Evolutionary conservation across 2,329 filamentous ascomycete genomes (phyloP).

Genomic region (Trichoderma guizhouense): DNA sequence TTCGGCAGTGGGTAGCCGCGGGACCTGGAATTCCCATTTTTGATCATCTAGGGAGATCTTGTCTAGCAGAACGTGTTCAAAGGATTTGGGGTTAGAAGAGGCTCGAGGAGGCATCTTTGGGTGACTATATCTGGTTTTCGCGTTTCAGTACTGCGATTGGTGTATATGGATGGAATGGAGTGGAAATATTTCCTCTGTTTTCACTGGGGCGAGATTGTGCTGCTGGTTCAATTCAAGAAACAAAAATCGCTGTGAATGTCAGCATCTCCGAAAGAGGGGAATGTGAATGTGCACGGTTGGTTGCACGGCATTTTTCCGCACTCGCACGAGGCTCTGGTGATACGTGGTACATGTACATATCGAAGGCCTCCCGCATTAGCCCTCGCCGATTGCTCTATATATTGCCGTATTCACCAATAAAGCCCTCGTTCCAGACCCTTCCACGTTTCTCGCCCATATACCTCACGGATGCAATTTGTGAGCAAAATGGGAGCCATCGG

Average conservation of each 20-base stretch:
- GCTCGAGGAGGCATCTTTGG: not conserved
- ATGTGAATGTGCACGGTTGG: not conserved
- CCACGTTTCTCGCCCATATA: not conserved
- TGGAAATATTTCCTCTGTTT: not conserved
- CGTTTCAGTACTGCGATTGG: not conserved
- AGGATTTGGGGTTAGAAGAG: not conserved
- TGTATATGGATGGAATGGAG: not conserved
- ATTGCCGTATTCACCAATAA: not conserved
- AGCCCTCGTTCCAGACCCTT: not conserved
- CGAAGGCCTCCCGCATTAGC: conserved; percentile 8
- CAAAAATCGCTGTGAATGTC: not conserved
- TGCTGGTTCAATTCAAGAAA: not conserved
- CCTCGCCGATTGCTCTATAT: not conserved
- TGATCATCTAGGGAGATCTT: conserved; percentile 7
- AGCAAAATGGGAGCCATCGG: not conserved
- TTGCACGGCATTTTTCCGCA: conserved; percentile 5
- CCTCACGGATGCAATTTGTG: not conserved
- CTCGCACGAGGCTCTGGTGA: not conserved
- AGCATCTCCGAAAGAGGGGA: not conserved
- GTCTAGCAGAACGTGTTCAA: conserved; percentile 1
- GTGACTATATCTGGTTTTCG: not conserved
- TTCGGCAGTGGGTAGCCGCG: not conserved
- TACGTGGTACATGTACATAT: not conserved
- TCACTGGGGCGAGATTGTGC: not conserved
- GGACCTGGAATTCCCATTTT: conserved; percentile 10